A percentile compares a stretch with the other conserved stretches of the same genome.
Evolutionary conservation across 176 grass and related monocot genomes (phyloP).

Genomic region (Juncus effusus): DNA sequence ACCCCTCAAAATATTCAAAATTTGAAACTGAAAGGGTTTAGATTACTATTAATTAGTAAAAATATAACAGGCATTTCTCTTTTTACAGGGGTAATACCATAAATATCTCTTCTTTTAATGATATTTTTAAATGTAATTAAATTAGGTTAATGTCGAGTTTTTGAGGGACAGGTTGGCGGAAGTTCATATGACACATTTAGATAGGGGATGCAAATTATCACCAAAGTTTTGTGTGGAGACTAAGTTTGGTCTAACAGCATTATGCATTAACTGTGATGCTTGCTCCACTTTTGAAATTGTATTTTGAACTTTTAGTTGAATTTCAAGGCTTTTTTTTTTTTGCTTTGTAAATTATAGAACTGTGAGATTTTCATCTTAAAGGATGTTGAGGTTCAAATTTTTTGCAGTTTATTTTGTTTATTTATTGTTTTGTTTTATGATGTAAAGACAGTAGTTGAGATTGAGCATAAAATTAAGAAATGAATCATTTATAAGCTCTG

Average conservation of each 20-base stretch:
- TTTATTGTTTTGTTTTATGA: neutral
- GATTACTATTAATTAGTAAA: too few relatives aligned
- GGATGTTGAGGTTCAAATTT: too few relatives aligned
- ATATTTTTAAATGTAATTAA: slow-evolving; percentile 16
- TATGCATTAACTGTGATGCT: slow-evolving; percentile 71
- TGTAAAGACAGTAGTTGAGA: neutral
- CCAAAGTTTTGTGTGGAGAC: slow-evolving; percentile 66
- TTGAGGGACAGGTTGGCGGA: slow-evolving; percentile 54
- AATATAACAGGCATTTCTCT: neutral
- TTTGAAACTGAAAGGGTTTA: too few relatives aligned
- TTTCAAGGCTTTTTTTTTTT: neutral
- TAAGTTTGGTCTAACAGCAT: slow-evolving; percentile 75
- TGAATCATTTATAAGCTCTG: too few relatives aligned
- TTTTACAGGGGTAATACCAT: neutral
- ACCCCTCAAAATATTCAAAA: too few relatives aligned
- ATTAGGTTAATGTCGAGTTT: slow-evolving; percentile 71
- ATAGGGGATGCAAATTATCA: slow-evolving; percentile 77
- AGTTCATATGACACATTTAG: slow-evolving; percentile 59
- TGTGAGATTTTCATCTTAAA: neutral
- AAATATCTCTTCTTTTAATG: neutral
- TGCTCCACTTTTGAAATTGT: slow-evolving; percentile 78
- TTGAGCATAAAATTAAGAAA: too few relatives aligned
- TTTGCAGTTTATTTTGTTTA: too few relatives aligned
- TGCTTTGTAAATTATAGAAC: neutral
- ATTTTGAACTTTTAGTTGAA: slow-evolving; percentile 33